A percentile compares a stretch with the other conserved stretches of the same genome.
phyloP scores from a whole-genome alignment of 2,329 filamentous ascomycete genomes.

The Aspergillus sp. region DNA sequence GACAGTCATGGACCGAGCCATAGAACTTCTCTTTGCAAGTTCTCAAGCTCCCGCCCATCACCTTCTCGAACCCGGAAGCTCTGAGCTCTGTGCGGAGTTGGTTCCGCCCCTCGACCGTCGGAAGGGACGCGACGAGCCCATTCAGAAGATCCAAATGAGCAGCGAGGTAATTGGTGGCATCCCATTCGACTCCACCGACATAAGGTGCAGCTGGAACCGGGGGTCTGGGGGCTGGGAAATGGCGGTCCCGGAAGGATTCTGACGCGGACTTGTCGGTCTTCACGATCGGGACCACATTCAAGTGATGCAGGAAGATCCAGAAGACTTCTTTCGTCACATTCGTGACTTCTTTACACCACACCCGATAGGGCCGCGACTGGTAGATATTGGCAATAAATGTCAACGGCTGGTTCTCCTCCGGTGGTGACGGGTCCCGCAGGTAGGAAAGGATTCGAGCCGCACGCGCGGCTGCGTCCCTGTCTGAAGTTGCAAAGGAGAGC shows the following conservation, averaged over 20 bases:
- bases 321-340: conserved; percentile 98
- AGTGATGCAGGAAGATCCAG: conserved; percentile 96
- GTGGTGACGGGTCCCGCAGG: conserved; percentile 73
- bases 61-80: conserved; percentile 86
- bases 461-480: conserved; percentile 61
- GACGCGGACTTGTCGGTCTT: conserved; percentile 32
- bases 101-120: conserved; percentile 70
- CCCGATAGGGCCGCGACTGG: conserved; percentile 79
- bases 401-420: conserved; percentile 72
- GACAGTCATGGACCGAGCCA: conserved; percentile 80
- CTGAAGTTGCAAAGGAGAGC: conserved; percentile 64
- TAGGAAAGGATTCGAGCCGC: conserved; percentile 74
- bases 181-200: conserved; percentile 97
- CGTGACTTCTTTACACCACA: conserved; percentile 90
- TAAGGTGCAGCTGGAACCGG: conserved; percentile 94
- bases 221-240: conserved; percentile 81
- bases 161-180: conserved; percentile 93
- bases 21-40: conserved; percentile 99
- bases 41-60: conserved; percentile 78
- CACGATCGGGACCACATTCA: conserved; percentile 72
- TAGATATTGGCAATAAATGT: conserved; percentile 90
- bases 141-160: conserved; percentile 92
- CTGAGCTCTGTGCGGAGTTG: conserved; percentile 71
- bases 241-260: conserved; percentile 50
- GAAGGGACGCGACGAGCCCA: conserved; percentile 79